Evolutionary conservation across 306 rosid species (phyloP), one percentile per base, ranked within the genome.

Genomic region (Cicer cuneatum): DNA sequence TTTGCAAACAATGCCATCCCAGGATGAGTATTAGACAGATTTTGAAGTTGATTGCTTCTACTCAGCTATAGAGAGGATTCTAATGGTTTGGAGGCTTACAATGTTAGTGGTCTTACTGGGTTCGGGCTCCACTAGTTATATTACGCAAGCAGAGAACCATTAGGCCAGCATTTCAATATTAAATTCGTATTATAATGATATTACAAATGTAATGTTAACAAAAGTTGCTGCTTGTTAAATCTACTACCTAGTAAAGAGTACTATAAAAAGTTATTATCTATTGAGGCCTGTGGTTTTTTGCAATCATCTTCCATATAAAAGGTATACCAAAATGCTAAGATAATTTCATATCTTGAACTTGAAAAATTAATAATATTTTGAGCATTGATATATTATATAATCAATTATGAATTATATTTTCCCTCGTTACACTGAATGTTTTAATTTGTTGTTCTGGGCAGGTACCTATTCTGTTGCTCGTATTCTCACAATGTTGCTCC

Each of bases 401-500:
- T 56, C 54, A 41, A 21, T 43, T 39, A 15, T 48, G 63, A 57
- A 68, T 12, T 47, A 13, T 66, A 5, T 14, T 35, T 57, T 73
- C 56, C 58, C 72, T 53, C 8, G 10, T 41, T 53, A 15, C 19
- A 62, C 54, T 73, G 67, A 77, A 69, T 62, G 13, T n/a, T 81
- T 53, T 42, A 10, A 70, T 65, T 15, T 74, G 72, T 51, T 74
- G 35, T 71, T 66, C 53, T 76, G 77, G 38, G 52, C 93, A 94
- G 97, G 98, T 94, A 94, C 81, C 87, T 94, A 74, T 94, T 94
- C 79, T 94, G 98, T 81, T 90, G 96, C 81, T 94, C 98, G 5
- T 91, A 91, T 74, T 87, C 98, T 58, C 98, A 94, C 88, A 94
- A 94, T 60, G 97, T 94, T 86, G 97, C 97, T 76, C 97, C 98